phyloP scores from a whole-genome alignment of 2,329 filamentous ascomycete genomes.

The Colletotrichum camelliae region DNA sequence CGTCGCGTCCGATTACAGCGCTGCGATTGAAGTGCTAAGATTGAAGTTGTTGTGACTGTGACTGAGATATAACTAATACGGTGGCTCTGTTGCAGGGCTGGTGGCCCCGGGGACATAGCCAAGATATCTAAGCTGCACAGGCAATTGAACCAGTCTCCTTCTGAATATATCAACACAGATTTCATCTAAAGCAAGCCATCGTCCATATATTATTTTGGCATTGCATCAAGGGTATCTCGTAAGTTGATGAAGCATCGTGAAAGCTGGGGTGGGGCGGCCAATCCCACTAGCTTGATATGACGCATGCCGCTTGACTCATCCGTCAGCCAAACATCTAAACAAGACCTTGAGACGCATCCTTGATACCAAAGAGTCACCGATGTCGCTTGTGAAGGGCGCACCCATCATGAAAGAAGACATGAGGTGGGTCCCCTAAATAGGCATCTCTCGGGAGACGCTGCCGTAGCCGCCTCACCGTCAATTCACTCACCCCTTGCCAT shows the following conservation, averaged over 20 bases:
- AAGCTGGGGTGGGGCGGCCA: neutral
- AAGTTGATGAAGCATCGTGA: neutral
- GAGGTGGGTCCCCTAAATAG: neutral
- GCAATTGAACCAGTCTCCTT: no score
- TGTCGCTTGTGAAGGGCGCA: neutral
- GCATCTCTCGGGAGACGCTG: neutral
- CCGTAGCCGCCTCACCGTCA: neutral
- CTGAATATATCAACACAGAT: neutral
- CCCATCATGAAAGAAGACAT: neutral
- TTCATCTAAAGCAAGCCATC: neutral
- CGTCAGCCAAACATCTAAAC: neutral
- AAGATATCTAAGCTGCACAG: no score
- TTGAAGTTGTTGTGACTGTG: no score
- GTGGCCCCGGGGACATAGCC: no score
- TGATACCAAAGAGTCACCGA: neutral
- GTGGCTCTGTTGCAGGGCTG: no score
- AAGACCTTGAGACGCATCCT: no score
- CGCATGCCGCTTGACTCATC: neutral
- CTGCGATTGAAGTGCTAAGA: no score
- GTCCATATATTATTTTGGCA: neutral
- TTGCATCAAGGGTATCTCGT: neutral
- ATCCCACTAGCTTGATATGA: neutral
- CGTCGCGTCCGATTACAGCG: no score
- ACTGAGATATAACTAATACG: no score
- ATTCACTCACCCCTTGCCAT: neutral